These are phyloP conservation scores for Aspergillus neoniger DNA, from an alignment of 2,329 filamentous ascomycete genomes.

Conservation along the genomic window DNA sequence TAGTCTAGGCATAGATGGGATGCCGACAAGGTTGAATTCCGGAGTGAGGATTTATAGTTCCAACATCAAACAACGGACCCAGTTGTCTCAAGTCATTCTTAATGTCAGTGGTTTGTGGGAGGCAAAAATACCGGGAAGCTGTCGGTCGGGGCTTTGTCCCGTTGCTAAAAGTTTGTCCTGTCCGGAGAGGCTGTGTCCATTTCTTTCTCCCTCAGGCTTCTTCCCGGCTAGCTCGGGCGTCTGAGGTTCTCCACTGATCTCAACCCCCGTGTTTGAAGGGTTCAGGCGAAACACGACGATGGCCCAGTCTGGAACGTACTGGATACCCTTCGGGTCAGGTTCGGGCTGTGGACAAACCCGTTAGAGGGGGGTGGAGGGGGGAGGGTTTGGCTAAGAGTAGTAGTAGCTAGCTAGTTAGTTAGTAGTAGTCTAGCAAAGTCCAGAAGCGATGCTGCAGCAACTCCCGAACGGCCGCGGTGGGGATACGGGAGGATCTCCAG, in stretches of 20 bases:
- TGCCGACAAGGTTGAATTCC: neutral
- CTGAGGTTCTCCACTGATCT: neutral
- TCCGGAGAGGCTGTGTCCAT: neutral
- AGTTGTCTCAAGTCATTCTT: neutral
- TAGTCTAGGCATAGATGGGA: neutral
- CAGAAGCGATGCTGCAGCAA: neutral
- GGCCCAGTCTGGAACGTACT: conserved; percentile 4
- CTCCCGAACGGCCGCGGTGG: conserved; percentile 5
- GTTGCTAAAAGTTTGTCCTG: too few species aligned
- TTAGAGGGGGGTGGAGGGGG: neutral
- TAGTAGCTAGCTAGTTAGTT: too few species aligned
- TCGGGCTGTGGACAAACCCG: neutral
- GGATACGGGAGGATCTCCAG: conserved; percentile 10
- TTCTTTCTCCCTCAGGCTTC: neutral
- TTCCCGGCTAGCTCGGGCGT: neutral
- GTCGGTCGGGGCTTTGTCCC: too few species aligned
- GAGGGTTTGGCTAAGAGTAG: neutral
- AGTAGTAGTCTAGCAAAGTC: neutral
- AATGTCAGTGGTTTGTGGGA: too few species aligned
- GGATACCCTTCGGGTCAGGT: neutral
- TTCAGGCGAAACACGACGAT: conserved; percentile 1
- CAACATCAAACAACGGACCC: neutral
- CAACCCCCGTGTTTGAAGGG: conserved; percentile 5
- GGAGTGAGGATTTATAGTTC: neutral
- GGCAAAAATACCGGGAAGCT: too few species aligned